Evolutionary conservation across 345 rosid genomes (phyloP), one percentile per base, ranked within the genome.

Genomic region (Salix brachista): DNA sequence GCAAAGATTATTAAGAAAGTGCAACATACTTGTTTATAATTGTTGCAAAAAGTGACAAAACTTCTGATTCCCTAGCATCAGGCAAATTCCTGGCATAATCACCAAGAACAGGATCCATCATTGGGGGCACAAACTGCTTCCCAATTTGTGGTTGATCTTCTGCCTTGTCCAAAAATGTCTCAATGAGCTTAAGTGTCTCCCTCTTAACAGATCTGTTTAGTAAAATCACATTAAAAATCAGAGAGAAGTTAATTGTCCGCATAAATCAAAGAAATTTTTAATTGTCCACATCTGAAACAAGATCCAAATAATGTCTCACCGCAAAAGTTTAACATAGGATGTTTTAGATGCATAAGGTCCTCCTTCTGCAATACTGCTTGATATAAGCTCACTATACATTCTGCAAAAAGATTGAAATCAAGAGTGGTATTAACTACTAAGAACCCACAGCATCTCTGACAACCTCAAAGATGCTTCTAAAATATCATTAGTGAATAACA

Each of bases 41-140:
- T 58, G 98, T 96, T 5, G 99, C 97, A 84, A 94, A 96, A 72
- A 96, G 96, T 64, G 99, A 96, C 26, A 96, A 79, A 75, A 94
- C 99, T 89, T 96, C 99, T 3, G 99, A 94, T 85, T 96, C 99
- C 82, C 99, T 94, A 66, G 99, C 99, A 79, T 96, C 99, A 75
- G 99, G 97, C 78, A 96, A 87, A 88, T 96, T 96, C 86, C 99
- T 89, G 3, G 97, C 95, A 82, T 96, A 96, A 74, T 96, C 99
- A 72, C 95, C 96, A 32, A 96, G 99, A 77, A 96, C 94, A 2
- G 97, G 96, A 84, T 91, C 97, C 99, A 94, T 91, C 98, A 96
- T 94, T 34, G 98, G 99, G 30, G 96, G 95, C 76, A 96, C 99
- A 86, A 96, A 96, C 79, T 96, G 99, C 83, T 94, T 96, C 73